Evolutionary conservation across 1,284 basidiomycete genomes (phyloP), one percentile per base, ranked within the genome.

Genomic region (Rhodotorula sp.): DNA sequence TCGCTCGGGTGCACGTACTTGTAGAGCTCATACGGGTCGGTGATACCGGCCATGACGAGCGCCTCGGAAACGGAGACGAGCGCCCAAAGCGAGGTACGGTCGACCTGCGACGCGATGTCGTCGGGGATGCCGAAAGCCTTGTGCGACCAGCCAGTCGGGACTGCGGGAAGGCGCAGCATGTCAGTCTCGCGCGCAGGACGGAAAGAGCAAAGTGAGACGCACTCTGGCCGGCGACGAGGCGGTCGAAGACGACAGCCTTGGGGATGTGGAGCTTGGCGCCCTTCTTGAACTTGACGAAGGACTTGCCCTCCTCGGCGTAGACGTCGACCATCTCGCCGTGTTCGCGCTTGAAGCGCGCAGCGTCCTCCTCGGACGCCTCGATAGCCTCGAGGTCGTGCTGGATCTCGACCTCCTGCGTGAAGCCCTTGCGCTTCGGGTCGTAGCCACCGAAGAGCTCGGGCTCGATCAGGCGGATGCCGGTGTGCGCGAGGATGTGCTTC

Each of bases 261-360:
- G 96, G 96, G 61, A 98, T 89, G 77, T 91, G 87, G 78, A 99
- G 86, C 67, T 94, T 90, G 21, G 96, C 94, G 67, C 96, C 97
- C 85, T 95, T 97, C 89, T 98, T 98, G 86, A 99, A 90, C 84
- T 97, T 97, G 80, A 95, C 94, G 91, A 91, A 97, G 62, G 76
- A 76, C 80, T 95, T 92, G 48, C 91, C 93, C 29, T 91, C 90
- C 78, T 90, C 90, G 93, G 94, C 97, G 78, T 92, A 88, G 80
- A 99, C 94, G 80, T 94, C 96, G 62, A 76, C 74, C 81, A 94
- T 96, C 79, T 96, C 94, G 71, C 92, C 94, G 80, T 99, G 97
- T 82, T 98, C 93, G 73, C 90, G 87, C 85, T 97, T 96, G 89
- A 97, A 98, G 81, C 93, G 95, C 77, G 90, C 86, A 21, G 96